phyloP scores from a whole-genome alignment of 2,329 filamentous ascomycete genomes.

The Diaporthe aspalathi region DNA sequence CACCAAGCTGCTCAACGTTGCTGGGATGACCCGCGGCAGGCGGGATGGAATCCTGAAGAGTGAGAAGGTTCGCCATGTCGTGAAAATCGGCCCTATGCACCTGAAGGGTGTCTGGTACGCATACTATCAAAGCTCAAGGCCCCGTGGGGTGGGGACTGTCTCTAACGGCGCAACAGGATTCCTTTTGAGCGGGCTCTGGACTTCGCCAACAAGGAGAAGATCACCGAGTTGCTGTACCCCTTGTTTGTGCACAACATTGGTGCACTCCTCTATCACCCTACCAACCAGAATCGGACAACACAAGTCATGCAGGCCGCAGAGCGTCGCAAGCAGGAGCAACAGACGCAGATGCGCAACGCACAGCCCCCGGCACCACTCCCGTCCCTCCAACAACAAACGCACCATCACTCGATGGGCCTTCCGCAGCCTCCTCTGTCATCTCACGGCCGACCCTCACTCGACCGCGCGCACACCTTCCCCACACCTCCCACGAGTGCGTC shows the following conservation, averaged over 20 bases:
- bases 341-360: conserved; percentile 71
- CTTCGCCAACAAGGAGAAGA: conserved; percentile 99
- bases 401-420: conserved; percentile 69
- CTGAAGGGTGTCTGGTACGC: conserved; percentile 95
- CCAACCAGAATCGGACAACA: conserved; percentile 84
- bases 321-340: conserved; percentile 77
- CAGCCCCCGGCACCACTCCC: conserved; percentile 67
- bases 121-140: background rate
- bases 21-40: conserved; percentile 95
- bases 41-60: conserved; percentile 97
- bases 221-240: conserved; percentile 93
- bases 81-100: conserved; percentile 99
- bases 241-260: conserved; percentile 98
- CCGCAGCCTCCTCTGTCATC: conserved; percentile 67
- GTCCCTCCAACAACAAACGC: conserved; percentile 76
- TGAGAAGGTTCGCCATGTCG: conserved; percentile 95
- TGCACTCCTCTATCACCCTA: conserved; percentile 90
- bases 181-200: conserved; percentile 97
- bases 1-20: conserved; percentile 95
- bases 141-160: background rate
- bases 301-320: conserved; percentile 89
- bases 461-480: conserved; percentile 91
- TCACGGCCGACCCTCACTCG: conserved; percentile 81
- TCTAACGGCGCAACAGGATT: conserved; percentile 73
- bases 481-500: conserved; percentile 95